Base-by-base conservation (phyloP, 2,329 filamentous ascomycete genomes). In the Pestalotiopsis fici region DNA sequence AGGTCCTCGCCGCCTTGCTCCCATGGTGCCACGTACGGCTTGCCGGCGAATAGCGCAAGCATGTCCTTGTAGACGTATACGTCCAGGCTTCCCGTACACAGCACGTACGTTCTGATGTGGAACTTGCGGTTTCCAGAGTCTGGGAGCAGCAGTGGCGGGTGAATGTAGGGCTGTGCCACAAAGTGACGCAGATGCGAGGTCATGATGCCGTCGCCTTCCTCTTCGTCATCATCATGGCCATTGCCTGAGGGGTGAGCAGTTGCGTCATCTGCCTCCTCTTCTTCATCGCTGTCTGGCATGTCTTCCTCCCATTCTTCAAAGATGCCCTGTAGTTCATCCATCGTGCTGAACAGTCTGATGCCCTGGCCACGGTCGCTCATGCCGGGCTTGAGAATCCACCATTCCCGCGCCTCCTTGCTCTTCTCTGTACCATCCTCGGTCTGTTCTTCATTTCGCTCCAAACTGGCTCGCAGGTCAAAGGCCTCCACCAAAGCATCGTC, bases 341-440 rank as follows among this genome's bases (percentile, higher is more conserved):
- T 93, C 2, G 90, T 93, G 73, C 89, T 93, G 79, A 99, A 99
- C 0, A 99, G 83, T 50, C 93, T 84, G 67, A 99, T 98, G 1
- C 96, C 96, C 77, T 98, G 95, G 0, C 95, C 96, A 27, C 95
- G 88, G 77, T 99, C 96, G 78, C 94, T 97, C 96, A 99, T 98
- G 9, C 95, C 92, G 0, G 96, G 95, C 81, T 99, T 99, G 68
- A 99, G 80, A 71, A 99, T 98, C 96, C 96, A 99, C 95, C 95
- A 99, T 77, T 97, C 90, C 68, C 87, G 86, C 55, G 86, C 81
- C 35, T 79, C 72, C 66, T 68, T 25, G 12, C 59, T 66, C 23
- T 66, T 69, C 61, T 70, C 70, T 55, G 6, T 18, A 15, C 47
- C 43, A 27, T 57, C 62, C 43, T 70, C 71, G 43, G 65, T 66